These are phyloP conservation scores for Candida qinlingensis DNA, from an alignment of 805 yeast genomes.

Conservation along the genomic window DNA sequence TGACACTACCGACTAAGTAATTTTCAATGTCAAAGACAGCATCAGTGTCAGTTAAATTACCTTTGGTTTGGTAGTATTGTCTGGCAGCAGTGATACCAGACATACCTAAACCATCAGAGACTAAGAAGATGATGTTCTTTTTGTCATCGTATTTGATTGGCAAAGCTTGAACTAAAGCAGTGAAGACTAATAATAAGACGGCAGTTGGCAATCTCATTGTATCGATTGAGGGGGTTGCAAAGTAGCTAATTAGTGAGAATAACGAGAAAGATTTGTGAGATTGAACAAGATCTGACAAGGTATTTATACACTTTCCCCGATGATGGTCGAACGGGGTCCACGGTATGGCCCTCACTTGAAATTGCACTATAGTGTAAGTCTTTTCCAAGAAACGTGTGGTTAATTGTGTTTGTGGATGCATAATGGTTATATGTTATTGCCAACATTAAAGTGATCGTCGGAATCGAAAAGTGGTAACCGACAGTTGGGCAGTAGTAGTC, in stretches of 20 bases:
- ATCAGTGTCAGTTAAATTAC: slow-evolving; percentile 41
- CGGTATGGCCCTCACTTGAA: too few relatives aligned
- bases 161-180: slow-evolving; percentile 20
- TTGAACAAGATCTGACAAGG: not conserved
- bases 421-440: too few relatives aligned
- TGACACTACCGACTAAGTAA: slow-evolving; percentile 73
- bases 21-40: slow-evolving; percentile 59
- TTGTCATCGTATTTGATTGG: slow-evolving; percentile 33
- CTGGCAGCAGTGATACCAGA: slow-evolving; percentile 78
- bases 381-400: too few relatives aligned
- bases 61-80: slow-evolving; percentile 57
- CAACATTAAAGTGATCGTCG: too few relatives aligned
- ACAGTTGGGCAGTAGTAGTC: too few relatives aligned
- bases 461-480: too few relatives aligned
- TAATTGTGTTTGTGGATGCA: too few relatives aligned
- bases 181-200: slow-evolving; percentile 16
- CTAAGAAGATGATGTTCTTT: slow-evolving; percentile 80
- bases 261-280: not conserved
- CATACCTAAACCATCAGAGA: slow-evolving; percentile 91
- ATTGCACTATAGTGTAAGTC: too few relatives aligned
- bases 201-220: slow-evolving; percentile 22
- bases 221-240: not conserved
- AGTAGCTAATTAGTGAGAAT: not conserved
- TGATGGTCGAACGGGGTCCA: too few relatives aligned
- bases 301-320: too few relatives aligned